phyloP scores from a whole-genome alignment of 2,329 filamentous ascomycete genomes.

The Zopfia rhizophila region DNA sequence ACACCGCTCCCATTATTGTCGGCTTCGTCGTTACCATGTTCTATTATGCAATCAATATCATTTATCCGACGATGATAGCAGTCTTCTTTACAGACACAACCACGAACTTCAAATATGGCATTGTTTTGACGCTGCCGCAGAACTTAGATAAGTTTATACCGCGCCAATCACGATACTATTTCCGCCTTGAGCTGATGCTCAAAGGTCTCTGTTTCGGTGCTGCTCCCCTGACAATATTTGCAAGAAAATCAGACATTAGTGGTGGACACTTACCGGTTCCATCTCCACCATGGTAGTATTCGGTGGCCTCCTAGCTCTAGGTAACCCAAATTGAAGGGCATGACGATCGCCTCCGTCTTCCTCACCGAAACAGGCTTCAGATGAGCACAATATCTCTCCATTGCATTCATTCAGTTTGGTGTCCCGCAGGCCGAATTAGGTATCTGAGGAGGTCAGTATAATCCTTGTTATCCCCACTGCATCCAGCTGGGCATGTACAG shows the following conservation, averaged over 20 bases:
- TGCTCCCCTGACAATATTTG: conserved; percentile 54
- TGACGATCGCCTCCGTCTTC: conserved; percentile 61
- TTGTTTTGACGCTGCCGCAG: conserved; percentile 56
- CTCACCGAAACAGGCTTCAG: conserved; percentile 58
- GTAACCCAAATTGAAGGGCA: conserved; percentile 56
- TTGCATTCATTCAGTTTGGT: conserved; percentile 62
- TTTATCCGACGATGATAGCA: conserved; percentile 61
- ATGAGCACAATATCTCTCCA: conserved; percentile 60
- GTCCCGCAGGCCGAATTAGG: conserved; percentile 61
- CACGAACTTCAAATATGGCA: conserved; percentile 46
- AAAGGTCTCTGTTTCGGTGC: conserved; percentile 52
- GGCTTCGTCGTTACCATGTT: conserved; percentile 63
- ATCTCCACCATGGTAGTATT: conserved; percentile 61
- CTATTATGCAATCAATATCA: conserved; percentile 60
- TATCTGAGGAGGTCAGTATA: conserved; percentile 48
- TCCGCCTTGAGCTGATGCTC: background rate
- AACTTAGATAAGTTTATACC: conserved; percentile 55
- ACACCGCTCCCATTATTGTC: conserved; percentile 59
- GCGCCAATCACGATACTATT: background rate
- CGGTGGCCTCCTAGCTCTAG: conserved; percentile 57
- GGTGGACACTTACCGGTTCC: conserved; percentile 58
- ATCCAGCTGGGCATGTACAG: background rate
- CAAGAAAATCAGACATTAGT: conserved; percentile 57
- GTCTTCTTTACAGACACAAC: conserved; percentile 55
- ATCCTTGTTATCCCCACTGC: background rate